Evolutionary conservation across 2,329 filamentous ascomycete genomes (phyloP).

Genomic region (Fusarium longipes): DNA sequence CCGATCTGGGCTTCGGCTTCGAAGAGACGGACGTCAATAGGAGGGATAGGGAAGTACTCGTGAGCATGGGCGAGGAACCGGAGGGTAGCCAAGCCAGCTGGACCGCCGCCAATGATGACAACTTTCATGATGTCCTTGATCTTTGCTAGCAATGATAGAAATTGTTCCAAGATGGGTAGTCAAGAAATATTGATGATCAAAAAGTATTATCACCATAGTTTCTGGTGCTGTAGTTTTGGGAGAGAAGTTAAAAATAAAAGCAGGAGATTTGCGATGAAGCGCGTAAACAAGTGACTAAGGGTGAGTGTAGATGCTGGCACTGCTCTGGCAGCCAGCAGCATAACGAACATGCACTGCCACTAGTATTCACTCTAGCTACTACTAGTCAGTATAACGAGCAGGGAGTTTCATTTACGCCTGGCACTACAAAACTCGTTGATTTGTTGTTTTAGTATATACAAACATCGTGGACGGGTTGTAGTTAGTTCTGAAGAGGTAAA

Average conservation of each 20-base stretch:
- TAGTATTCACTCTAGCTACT: too few species aligned
- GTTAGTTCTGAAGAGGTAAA: too few species aligned
- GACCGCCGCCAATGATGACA: conserved; percentile 58
- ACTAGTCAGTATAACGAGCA: too few species aligned
- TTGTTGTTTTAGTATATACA: too few species aligned
- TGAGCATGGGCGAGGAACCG: conserved; percentile 55
- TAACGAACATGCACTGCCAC: background rate
- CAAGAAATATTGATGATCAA: background rate
- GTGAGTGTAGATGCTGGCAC: background rate
- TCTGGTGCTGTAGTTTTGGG: background rate
- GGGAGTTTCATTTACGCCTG: too few species aligned
- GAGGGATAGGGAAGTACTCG: conserved; percentile 51
- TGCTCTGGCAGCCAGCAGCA: background rate
- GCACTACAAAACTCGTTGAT: too few species aligned
- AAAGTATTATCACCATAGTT: background rate
- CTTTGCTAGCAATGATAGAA: background rate
- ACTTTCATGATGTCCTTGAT: conserved; percentile 48
- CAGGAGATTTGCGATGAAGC: background rate
- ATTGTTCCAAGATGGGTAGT: background rate
- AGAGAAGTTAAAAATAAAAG: background rate
- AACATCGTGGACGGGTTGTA: too few species aligned
- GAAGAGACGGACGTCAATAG: conserved; percentile 58
- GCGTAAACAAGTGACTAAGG: background rate
- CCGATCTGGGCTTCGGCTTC: conserved; percentile 58
- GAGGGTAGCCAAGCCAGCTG: conserved; percentile 56